These are phyloP conservation scores for Polyrhizophydium stewartii DNA, from an alignment of 371 early-diverging fungal genomes.

Conservation along the genomic window DNA sequence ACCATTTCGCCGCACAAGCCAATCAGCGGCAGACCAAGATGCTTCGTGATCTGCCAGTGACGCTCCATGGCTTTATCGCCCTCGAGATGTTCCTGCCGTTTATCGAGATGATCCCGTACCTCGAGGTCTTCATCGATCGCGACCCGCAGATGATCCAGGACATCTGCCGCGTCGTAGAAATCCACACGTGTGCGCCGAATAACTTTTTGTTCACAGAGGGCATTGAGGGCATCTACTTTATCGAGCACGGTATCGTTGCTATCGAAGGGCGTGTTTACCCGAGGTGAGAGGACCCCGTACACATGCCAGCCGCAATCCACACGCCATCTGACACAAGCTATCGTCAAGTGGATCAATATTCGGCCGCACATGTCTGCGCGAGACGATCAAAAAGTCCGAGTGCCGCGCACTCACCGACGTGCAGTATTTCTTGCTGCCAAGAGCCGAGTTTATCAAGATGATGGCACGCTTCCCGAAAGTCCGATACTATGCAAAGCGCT, in stretches of 20 bases:
- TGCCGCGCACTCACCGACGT: conserved; percentile 41
- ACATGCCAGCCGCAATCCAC: background rate
- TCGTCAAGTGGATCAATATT: conserved; percentile 24
- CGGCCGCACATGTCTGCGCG: conserved; percentile 37
- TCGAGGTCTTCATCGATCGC: conserved; percentile 39
- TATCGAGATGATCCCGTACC: conserved; percentile 35
- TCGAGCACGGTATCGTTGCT: conserved; percentile 38
- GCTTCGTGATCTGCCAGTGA: conserved; percentile 33
- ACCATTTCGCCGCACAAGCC: conserved; percentile 31
- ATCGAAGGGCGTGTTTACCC: conserved; percentile 42
- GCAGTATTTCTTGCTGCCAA: conserved; percentile 28
- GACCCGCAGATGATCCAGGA: conserved; percentile 44
- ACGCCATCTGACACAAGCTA: background rate
- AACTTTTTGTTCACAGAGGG: conserved; percentile 38
- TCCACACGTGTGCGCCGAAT: conserved; percentile 31
- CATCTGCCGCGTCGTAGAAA: conserved; percentile 36
- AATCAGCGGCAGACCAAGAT: conserved; percentile 25
- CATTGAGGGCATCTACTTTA: conserved; percentile 40
- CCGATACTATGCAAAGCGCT: conserved; percentile 39
- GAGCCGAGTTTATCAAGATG: conserved; percentile 17
- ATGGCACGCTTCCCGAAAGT: conserved; percentile 35
- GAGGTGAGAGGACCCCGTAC: conserved; percentile 14
- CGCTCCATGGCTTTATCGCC: conserved; percentile 40
- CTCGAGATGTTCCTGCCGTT: conserved; percentile 44
- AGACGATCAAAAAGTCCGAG: conserved; percentile 30